These are phyloP conservation scores for Huntiella bhutanensis DNA, from an alignment of 2,329 filamentous ascomycete species.

Conservation along the genomic window DNA sequence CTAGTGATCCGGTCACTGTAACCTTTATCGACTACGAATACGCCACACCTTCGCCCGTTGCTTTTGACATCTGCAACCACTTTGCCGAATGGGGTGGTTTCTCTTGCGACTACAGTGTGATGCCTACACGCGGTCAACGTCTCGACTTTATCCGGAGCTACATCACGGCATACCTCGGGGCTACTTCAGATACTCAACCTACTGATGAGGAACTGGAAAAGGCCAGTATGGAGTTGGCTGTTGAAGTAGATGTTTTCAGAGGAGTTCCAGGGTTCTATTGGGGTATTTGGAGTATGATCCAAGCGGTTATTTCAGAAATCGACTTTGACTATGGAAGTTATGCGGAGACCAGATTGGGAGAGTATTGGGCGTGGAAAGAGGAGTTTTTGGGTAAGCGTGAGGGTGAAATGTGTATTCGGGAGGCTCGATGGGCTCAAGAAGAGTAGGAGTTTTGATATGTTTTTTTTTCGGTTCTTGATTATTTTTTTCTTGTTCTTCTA, in stretches of 20 bases:
- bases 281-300: constrained; percentile 93
- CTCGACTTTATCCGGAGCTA: constrained; percentile 72
- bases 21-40: constrained; percentile 98
- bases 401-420: constrained; percentile 52
- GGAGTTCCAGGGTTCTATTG: constrained; percentile 78
- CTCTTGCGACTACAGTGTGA: constrained; percentile 71
- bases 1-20: constrained; percentile 27
- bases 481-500: not conserved
- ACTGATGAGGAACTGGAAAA: constrained; percentile 29
- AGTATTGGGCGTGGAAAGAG: constrained; percentile 84
- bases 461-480: not conserved
- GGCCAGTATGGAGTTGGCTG: constrained; percentile 50
- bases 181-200: constrained; percentile 20
- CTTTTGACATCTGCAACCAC: constrained; percentile 94
- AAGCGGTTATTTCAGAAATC: constrained; percentile 83
- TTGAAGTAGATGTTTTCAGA: constrained; percentile 71
- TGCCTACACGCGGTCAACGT: constrained; percentile 62
- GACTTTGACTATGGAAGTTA: constrained; percentile 94
- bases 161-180: constrained; percentile 47
- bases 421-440: constrained; percentile 56
- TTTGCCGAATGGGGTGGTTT: constrained; percentile 98
- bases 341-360: constrained; percentile 65
- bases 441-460: constrained; percentile 12
- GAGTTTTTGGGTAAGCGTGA: constrained; percentile 47
- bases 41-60: constrained; percentile 78